Percentiles rank a stretch among this genome's conserved stretches.
Conservation (phyloP, 1,139 yeast genomes). For the Pichia sp. region DNA sequence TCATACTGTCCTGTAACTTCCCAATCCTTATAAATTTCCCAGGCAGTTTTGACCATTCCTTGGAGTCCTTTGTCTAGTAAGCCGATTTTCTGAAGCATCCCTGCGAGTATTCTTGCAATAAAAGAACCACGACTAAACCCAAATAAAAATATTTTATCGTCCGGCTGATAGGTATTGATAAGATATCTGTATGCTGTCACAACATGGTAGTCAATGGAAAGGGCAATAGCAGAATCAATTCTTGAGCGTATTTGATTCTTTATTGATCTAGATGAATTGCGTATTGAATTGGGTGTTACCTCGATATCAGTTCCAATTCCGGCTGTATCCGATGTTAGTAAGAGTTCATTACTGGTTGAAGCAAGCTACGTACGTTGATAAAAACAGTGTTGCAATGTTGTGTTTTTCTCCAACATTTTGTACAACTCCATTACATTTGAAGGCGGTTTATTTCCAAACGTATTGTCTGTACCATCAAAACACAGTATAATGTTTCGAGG, state of each 20-base stretch:
- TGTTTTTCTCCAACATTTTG: slow-evolving; percentile 42
- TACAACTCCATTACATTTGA: slow-evolving; percentile 51
- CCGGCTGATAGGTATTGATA: slow-evolving; percentile 38
- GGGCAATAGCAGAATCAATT: slow-evolving; percentile 49
- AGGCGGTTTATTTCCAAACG: slow-evolving; percentile 49
- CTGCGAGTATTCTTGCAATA: slow-evolving; percentile 53
- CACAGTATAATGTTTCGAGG: slow-evolving; percentile 41
- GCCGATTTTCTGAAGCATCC: slow-evolving; percentile 58
- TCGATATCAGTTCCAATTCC: slow-evolving; percentile 51
- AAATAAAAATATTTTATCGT: slow-evolving; percentile 47
- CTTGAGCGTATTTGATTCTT: background rate
- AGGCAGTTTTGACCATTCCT: slow-evolving; percentile 48
- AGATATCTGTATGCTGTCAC: slow-evolving; percentile 48
- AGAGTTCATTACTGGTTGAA: background rate
- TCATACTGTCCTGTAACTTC: slow-evolving; percentile 53
- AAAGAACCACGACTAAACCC: slow-evolving; percentile 64
- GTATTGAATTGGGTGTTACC: slow-evolving; percentile 29
- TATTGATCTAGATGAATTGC: background rate
- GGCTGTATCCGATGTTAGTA: slow-evolving; percentile 26
- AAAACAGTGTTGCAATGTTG: slow-evolving; percentile 40
- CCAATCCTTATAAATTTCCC: slow-evolving; percentile 57
- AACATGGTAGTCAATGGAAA: slow-evolving; percentile 46
- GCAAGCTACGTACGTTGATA: slow-evolving; percentile 39
- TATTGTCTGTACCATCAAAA: slow-evolving; percentile 57
- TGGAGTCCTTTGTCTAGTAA: slow-evolving; percentile 46